Conservation (phyloP, 305 asterid genomes). For the Petunia hybrid region DNA sequence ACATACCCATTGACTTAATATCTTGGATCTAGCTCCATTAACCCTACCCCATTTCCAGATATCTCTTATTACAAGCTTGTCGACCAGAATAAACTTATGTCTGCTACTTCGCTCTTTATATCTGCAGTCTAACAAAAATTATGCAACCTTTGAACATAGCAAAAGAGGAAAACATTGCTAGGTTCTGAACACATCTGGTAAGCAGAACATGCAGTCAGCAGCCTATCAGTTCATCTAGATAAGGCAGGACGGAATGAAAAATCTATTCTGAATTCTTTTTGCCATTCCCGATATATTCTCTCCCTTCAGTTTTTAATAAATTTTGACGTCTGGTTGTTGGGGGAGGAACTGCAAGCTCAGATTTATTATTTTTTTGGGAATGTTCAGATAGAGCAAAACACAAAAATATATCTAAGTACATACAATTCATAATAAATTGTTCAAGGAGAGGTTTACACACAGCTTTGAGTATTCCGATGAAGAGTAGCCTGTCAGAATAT, state of each 20-base stretch:
- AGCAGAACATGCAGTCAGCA: background rate
- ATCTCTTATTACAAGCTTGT: background rate
- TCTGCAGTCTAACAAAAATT: background rate
- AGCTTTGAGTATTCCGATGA: background rate
- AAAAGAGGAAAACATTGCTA: background rate
- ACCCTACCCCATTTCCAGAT: constrained; percentile 19
- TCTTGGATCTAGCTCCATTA: constrained; percentile 2
- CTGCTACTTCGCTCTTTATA: background rate
- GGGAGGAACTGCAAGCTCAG: constrained; percentile 10
- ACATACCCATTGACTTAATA: background rate
- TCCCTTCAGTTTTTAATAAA: background rate
- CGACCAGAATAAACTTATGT: background rate
- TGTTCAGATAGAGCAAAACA: background rate
- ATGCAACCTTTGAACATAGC: background rate
- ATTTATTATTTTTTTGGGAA: background rate
- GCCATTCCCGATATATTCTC: background rate
- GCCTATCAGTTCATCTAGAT: background rate
- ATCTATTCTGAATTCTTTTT: background rate
- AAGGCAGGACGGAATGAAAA: background rate
- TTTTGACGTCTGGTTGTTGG: background rate
- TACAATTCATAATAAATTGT: background rate
- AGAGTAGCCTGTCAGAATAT: background rate
- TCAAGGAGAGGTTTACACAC: background rate
- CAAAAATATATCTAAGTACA: background rate
- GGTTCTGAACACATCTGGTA: background rate